Percentiles rank a stretch among this genome's conserved stretches.
Conservation (phyloP, 1,284 basidiomycete species). For the Coriolopsis trogii region DNA sequence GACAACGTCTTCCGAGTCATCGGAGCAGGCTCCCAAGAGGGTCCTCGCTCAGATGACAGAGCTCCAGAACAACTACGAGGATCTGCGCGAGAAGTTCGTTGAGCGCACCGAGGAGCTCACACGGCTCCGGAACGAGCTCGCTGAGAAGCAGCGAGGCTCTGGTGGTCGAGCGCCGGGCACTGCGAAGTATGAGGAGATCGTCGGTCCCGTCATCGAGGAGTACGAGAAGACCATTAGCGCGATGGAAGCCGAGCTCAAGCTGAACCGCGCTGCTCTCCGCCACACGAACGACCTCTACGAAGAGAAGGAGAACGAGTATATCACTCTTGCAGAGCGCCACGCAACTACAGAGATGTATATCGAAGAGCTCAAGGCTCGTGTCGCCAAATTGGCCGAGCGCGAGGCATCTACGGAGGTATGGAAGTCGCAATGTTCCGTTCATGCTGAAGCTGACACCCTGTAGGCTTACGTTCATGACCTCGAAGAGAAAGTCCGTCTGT, state of each 20-base stretch:
- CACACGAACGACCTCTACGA: conserved; percentile 91
- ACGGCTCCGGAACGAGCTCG: conserved; percentile 72
- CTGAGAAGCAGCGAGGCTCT: conserved; percentile 64
- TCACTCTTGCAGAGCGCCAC: conserved; percentile 67
- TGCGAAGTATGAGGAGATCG: conserved; percentile 91
- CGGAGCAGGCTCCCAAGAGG: conserved; percentile 68
- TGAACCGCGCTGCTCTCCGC: conserved; percentile 86
- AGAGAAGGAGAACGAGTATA: conserved; percentile 84
- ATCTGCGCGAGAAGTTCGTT: conserved; percentile 81
- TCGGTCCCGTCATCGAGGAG: conserved; percentile 97
- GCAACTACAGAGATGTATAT: conserved; percentile 85
- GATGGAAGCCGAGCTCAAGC: conserved; percentile 91
- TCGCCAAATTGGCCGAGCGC: conserved; percentile 84
- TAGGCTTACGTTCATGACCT: conserved; percentile 91
- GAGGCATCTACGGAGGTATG: conserved; percentile 89
- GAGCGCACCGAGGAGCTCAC: conserved; percentile 89
- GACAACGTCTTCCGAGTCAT: conserved; percentile 13
- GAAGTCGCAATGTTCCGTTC: conserved; percentile 8
- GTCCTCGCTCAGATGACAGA: conserved; percentile 77
- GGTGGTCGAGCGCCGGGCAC: conserved; percentile 69
- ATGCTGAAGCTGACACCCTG: conserved; percentile 14
- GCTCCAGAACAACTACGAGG: conserved; percentile 82
- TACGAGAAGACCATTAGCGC: conserved; percentile 97
- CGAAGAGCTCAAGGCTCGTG: conserved; percentile 79
- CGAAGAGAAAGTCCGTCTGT: conserved; percentile 85